These are phyloP conservation scores for Ligustrum vulgare DNA, from an alignment of 257 asterid species.

Conservation along the genomic window DNA sequence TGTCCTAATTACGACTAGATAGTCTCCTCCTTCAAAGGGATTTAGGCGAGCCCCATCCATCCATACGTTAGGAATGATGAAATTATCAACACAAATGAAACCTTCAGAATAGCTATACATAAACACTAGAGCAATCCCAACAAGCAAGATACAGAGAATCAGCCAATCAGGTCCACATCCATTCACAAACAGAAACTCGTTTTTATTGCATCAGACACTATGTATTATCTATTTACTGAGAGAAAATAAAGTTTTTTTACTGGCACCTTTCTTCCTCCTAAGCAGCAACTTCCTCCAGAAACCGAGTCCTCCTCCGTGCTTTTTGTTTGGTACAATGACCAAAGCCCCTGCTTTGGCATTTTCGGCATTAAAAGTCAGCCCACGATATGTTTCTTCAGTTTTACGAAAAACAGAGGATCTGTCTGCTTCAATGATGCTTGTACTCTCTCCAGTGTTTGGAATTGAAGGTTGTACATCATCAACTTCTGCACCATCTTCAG, in stretches of 20 bases:
- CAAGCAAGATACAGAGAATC: slow-evolving; percentile 19
- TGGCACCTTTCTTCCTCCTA: slow-evolving; percentile 52
- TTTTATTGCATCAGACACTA: slow-evolving; percentile 25
- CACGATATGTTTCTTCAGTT: slow-evolving; percentile 20
- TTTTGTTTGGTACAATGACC: slow-evolving; percentile 51
- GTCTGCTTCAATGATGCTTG: slow-evolving; percentile 21
- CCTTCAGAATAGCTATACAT: slow-evolving; percentile 8
- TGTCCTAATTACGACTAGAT: no score
- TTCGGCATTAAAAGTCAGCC: slow-evolving; percentile 23
- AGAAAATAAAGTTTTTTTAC: slow-evolving; percentile 37
- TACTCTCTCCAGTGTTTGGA: slow-evolving; percentile 37
- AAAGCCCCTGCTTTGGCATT: slow-evolving; percentile 42
- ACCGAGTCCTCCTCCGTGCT: slow-evolving; percentile 52
- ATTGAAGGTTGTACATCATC: slow-evolving; percentile 36
- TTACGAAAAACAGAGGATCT: neutral
- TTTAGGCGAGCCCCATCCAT: no score
- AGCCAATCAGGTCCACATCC: slow-evolving; percentile 15
- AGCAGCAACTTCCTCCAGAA: slow-evolving; percentile 68
- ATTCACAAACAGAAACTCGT: slow-evolving; percentile 19
- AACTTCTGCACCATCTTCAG: slow-evolving; percentile 45
- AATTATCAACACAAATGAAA: neutral
- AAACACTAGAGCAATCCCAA: neutral
- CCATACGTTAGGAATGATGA: neutral
- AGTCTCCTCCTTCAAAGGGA: no score
- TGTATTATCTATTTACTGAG: slow-evolving; percentile 35